Conservation (phyloP, 1,284 basidiomycete genomes). For the Cutaneotrichosporon sp. region DNA sequence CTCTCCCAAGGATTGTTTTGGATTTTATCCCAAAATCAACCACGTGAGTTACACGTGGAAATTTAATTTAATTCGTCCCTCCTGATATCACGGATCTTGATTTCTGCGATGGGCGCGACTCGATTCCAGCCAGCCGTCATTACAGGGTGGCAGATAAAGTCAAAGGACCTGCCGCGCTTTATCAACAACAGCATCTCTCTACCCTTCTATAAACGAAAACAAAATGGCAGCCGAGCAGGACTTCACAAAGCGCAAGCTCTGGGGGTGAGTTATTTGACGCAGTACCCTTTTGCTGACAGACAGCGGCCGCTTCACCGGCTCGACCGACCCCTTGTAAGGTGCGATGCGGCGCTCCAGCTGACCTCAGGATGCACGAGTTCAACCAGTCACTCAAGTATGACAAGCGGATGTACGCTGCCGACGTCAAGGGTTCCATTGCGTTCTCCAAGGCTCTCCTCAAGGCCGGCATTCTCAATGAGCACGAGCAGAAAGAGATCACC, state of each 20-base stretch:
- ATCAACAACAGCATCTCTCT: not conserved
- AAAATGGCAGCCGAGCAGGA: slow-evolving; percentile 33
- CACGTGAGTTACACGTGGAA: too few relatives aligned
- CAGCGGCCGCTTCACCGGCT: slow-evolving; percentile 21
- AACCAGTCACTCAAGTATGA: slow-evolving; percentile 95
- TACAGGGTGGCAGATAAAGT: too few relatives aligned
- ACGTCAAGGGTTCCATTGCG: slow-evolving; percentile 90
- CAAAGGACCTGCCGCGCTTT: not conserved
- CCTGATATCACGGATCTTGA: too few relatives aligned
- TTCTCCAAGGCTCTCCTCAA: slow-evolving; percentile 82
- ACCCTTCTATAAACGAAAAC: not conserved
- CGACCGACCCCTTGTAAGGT: slow-evolving; percentile 66
- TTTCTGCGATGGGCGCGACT: too few relatives aligned
- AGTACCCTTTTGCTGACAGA: slow-evolving; percentile 11
- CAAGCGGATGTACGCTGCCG: slow-evolving; percentile 84
- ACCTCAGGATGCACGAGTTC: slow-evolving; percentile 80
- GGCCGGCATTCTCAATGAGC: slow-evolving; percentile 70
- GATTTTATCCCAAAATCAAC: too few relatives aligned
- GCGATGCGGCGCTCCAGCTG: not conserved
- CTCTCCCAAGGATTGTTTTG: too few relatives aligned
- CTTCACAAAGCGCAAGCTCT: slow-evolving; percentile 48
- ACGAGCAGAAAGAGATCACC: slow-evolving; percentile 70
- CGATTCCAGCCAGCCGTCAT: too few relatives aligned
- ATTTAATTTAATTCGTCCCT: too few relatives aligned
- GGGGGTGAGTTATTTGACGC: slow-evolving; percentile 34